Percentiles rank a stretch among this genome's conserved stretches.
phyloP scores from a whole-genome alignment of 805 yeast genomes.

The Lipomyces orientalis region DNA sequence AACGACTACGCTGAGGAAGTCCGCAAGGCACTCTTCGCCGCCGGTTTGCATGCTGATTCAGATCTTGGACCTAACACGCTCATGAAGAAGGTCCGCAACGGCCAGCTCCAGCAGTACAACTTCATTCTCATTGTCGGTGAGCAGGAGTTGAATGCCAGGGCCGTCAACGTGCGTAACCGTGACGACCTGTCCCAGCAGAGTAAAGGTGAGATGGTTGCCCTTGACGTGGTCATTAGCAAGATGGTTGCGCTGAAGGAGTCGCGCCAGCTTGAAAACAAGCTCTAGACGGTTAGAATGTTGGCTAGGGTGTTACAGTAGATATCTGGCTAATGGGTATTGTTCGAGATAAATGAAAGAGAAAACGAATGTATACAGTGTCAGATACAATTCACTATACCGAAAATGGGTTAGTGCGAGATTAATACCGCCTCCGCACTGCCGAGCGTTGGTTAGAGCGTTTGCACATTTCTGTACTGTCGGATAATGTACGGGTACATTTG shows the following conservation, averaged over 20 bases:
- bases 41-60: constrained; percentile 89
- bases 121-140: constrained; percentile 97
- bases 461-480: too few species aligned
- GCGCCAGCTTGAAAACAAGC: constrained; percentile 63
- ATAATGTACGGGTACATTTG: too few species aligned
- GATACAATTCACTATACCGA: too few species aligned
- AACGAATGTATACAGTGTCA: too few species aligned
- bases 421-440: too few species aligned
- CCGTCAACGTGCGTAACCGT: constrained; percentile 96
- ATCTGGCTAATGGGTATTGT: neutral
- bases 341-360: neutral
- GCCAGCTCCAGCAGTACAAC: constrained; percentile 92
- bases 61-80: constrained; percentile 94
- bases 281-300: constrained; percentile 4
- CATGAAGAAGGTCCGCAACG: constrained; percentile 97
- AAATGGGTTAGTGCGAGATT: too few species aligned
- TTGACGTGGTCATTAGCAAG: constrained; percentile 74
- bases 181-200: constrained; percentile 86
- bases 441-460: too few species aligned
- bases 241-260: constrained; percentile 70
- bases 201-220: constrained; percentile 77
- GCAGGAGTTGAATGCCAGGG: constrained; percentile 76
- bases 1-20: constrained; percentile 87
- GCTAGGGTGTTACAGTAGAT: neutral
- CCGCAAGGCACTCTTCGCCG: constrained; percentile 60